Percentiles rank a stretch among this genome's conserved stretches.
Conservation (phyloP, 2,329 filamentous ascomycete genomes). For the Colletotrichum sublineola region DNA sequence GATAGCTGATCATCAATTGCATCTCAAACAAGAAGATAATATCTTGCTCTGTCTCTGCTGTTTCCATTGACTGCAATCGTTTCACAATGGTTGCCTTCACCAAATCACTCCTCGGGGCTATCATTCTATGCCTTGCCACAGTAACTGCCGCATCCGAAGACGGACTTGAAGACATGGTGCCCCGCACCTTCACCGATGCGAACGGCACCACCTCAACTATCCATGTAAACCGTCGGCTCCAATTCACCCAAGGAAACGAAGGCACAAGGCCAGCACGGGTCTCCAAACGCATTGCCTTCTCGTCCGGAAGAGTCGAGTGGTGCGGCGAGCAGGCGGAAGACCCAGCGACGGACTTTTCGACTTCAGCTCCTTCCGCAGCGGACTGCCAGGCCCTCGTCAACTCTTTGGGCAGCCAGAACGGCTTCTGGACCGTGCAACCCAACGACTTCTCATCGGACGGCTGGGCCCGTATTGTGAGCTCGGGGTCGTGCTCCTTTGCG, state of each 20-base stretch:
- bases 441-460: slow-evolving; percentile 30
- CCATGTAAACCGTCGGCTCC: slow-evolving; percentile 14
- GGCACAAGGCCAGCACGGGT: slow-evolving; percentile 23
- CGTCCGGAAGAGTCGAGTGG: slow-evolving; percentile 39
- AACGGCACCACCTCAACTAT: slow-evolving; percentile 17
- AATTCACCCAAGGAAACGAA: slow-evolving; percentile 23
- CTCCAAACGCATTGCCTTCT: slow-evolving; percentile 28
- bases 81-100: slow-evolving; percentile 2
- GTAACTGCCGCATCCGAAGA: not conserved
- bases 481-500: slow-evolving; percentile 40
- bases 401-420: slow-evolving; percentile 13
- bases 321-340: slow-evolving; percentile 39
- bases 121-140: slow-evolving; percentile 1
- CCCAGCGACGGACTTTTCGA: slow-evolving; percentile 28
- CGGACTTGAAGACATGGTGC: not conserved
- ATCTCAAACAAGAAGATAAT: not conserved
- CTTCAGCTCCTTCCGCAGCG: slow-evolving; percentile 31
- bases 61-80: not conserved
- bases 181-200: not conserved
- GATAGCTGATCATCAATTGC: not conserved
- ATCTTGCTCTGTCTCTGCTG: not conserved
- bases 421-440: slow-evolving; percentile 36
- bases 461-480: slow-evolving; percentile 35
- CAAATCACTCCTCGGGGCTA: not conserved
- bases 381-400: slow-evolving; percentile 32